These are phyloP conservation scores for Aspergillus diversus DNA, from an alignment of 495 filamentous ascomycete genomes.

Conservation along the genomic window DNA sequence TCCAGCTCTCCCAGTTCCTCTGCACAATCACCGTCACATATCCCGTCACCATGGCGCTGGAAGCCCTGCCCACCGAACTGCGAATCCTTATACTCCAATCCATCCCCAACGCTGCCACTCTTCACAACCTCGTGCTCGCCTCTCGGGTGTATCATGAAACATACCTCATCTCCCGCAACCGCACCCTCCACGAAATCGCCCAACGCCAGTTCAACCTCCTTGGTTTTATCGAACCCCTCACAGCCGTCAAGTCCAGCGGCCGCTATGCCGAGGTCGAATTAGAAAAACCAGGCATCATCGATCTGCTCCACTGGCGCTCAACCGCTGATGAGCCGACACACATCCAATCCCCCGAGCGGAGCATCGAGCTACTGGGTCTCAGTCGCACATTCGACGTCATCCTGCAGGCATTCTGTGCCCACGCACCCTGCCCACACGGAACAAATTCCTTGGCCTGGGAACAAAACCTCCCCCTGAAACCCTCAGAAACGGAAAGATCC, in stretches of 20 bases:
- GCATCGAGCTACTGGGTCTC: slow-evolving; percentile 12
- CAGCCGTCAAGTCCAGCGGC: slow-evolving; percentile 19
- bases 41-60: slow-evolving; percentile 14
- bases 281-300: slow-evolving; percentile 14
- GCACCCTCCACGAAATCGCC: slow-evolving; percentile 15
- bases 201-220: slow-evolving; percentile 14
- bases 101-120: slow-evolving; percentile 14
- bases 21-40: neutral
- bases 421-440: slow-evolving; percentile 14
- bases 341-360: slow-evolving; percentile 2
- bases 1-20: neutral
- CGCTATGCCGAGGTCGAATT: slow-evolving; percentile 18
- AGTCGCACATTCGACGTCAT: slow-evolving; percentile 11
- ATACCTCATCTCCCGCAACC: slow-evolving; percentile 14
- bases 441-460: neutral
- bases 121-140: slow-evolving; percentile 18
- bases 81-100: slow-evolving; percentile 20
- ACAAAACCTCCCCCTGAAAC: neutral
- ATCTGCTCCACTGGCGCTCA: slow-evolving; percentile 13
- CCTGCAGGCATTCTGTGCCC: slow-evolving; percentile 11
- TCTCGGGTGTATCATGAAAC: slow-evolving; percentile 19
- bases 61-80: slow-evolving; percentile 22
- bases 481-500: neutral
- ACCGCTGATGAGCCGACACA: neutral
- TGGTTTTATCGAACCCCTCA: slow-evolving; percentile 18